Evolutionary conservation across 139 green algal species (phyloP).

Genomic region (Asterochloris erici): DNA sequence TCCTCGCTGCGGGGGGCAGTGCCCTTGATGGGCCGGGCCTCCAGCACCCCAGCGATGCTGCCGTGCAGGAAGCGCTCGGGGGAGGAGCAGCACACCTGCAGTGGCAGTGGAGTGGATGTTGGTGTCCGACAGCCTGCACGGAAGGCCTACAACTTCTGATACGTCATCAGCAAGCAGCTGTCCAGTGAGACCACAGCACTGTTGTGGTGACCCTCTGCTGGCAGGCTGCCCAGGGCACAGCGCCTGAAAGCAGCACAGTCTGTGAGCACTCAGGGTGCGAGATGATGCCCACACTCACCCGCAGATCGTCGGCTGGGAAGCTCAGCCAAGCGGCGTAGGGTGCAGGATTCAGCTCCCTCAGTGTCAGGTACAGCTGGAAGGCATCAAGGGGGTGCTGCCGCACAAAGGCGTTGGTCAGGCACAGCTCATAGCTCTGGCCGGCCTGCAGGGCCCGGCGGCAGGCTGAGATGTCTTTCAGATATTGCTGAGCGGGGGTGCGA

Average conservation of each 20-base stretch:
- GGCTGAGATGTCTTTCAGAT: constrained; percentile 69
- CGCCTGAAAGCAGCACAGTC: too few species aligned
- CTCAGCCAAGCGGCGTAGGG: constrained; percentile 89
- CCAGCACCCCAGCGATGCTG: constrained; percentile 65
- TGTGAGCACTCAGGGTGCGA: background rate
- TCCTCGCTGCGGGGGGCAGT: constrained; percentile 54
- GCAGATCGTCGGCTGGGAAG: constrained; percentile 36
- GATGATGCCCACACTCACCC: constrained; percentile 1
- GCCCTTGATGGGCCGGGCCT: constrained; percentile 97
- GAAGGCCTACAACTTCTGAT: too few species aligned
- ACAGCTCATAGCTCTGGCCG: constrained; percentile 97
- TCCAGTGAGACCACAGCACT: too few species aligned
- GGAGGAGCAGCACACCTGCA: constrained; percentile 84
- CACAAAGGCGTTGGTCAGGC: constrained; percentile 80
- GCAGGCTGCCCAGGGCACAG: too few species aligned
- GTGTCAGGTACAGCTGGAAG: constrained; percentile 63
- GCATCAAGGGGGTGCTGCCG: constrained; percentile 27
- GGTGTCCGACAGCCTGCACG: too few species aligned
- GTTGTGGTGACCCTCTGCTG: too few species aligned
- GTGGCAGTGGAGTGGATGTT: background rate
- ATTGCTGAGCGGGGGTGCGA: constrained; percentile 51
- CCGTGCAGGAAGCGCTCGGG: constrained; percentile 94
- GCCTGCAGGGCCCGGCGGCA: constrained; percentile 70
- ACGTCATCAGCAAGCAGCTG: too few species aligned
- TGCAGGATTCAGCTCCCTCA: constrained; percentile 89